Evolutionary conservation across 768 basidiomycete species (phyloP), one percentile per base, ranked within the genome.

Genomic region (Suillus sp.): DNA sequence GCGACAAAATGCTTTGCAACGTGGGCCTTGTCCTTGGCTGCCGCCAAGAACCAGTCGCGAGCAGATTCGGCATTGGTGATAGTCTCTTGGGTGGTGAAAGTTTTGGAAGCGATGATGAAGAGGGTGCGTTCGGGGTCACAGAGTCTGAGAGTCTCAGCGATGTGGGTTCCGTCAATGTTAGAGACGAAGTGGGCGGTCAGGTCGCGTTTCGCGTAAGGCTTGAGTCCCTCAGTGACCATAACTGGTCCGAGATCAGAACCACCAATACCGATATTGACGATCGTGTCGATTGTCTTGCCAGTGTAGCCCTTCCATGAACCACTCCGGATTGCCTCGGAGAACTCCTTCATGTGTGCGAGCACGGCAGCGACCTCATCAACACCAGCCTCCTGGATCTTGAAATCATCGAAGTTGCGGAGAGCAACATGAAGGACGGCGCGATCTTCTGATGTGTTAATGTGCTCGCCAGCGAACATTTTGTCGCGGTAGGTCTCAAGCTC

Each of bases 1-100:
- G 97, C 97, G 45, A 98, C 96, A 74, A 99, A 99, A 82, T 99
- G 97, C 80, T 98, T 99, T 65, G 96, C 95, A 65, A 99, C 93
- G 78, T 98, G 95, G 2, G 84, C 82, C 78, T 91, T 90, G 74
- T 97, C 95, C 70, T 86, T 87, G 22, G 97, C 96, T 6, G 79
- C 76, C 22, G 79, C 72, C 60, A 99, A 83, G 90, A 99, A 99
- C 97, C 97, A 99, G 56, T 88, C 88, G 48, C 92, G 86, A 14
- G 97, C 97, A 51, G 86, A 90, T 77, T 93, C 92, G 43, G 97
- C 97, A 75, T 99, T 99, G 67, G 97, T 99, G 80, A 99, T 98
- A 20, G 96, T 99, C 83, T 99, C 97, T 79, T 99, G 96, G 10
- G 97, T 99, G 22, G 97, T 99, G 77, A 99, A 99, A 2, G 97